A percentile compares a stretch with the other conserved stretches of the same genome.
Evolutionary conservation across 257 asterid genomes (phyloP).

Genomic region (Mentha longifolia): DNA sequence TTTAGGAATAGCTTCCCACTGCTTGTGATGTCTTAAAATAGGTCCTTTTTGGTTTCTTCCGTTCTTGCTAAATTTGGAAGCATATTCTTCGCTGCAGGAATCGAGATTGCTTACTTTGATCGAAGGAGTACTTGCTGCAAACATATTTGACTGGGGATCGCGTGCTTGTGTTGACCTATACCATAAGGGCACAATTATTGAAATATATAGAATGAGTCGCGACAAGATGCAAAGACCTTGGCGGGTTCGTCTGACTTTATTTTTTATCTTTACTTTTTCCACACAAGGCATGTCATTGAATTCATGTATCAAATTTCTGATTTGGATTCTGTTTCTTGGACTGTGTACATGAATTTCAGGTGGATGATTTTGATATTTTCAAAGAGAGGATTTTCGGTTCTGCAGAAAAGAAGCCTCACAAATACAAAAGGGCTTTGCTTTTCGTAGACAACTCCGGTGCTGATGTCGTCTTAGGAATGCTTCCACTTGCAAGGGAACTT

Average conservation of each 20-base stretch:
- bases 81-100: slow-evolving; percentile 49
- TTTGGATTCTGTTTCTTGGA: background rate
- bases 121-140: slow-evolving; percentile 99
- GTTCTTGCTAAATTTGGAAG: background rate
- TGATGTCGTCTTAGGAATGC: slow-evolving; percentile 95
- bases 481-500: slow-evolving; percentile 96
- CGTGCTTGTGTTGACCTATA: slow-evolving; percentile 99
- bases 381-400: slow-evolving; percentile 81
- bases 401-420: slow-evolving; percentile 57
- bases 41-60: background rate
- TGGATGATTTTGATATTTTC: slow-evolving; percentile 86
- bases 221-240: slow-evolving; percentile 99
- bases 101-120: slow-evolving; percentile 81
- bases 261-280: background rate
- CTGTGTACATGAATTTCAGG: slow-evolving; percentile 46
- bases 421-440: slow-evolving; percentile 82
- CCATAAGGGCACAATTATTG: slow-evolving; percentile 92
- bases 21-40: background rate
- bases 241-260: slow-evolving; percentile 63
- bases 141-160: slow-evolving; percentile 99
- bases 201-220: slow-evolving; percentile 98
- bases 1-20: slow-evolving; percentile 3
- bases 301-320: background rate
- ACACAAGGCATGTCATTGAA: too few species aligned
- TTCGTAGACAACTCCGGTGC: slow-evolving; percentile 99